Conservation (phyloP, 805 yeast species). For the Nakazawaea anatomiae region DNA sequence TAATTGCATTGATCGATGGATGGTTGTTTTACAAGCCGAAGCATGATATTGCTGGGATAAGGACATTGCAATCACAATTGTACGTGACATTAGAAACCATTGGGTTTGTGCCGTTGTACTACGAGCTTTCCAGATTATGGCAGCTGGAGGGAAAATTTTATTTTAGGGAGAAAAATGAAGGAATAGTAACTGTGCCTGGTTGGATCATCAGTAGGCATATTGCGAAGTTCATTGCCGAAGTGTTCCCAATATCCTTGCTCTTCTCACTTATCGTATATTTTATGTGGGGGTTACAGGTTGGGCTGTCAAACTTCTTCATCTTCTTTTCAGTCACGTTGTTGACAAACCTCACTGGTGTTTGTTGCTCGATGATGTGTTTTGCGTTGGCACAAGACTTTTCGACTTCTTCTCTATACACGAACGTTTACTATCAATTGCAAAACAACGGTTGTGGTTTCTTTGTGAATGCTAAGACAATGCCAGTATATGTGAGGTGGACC, state of each 20-base stretch:
- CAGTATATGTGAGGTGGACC: slow-evolving; percentile 75
- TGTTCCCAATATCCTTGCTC: slow-evolving; percentile 48
- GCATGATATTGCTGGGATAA: slow-evolving; percentile 50
- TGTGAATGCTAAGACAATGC: slow-evolving; percentile 63
- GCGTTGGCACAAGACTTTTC: slow-evolving; percentile 49
- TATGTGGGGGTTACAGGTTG: slow-evolving; percentile 57
- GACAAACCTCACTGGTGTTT: slow-evolving; percentile 43
- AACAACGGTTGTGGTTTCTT: slow-evolving; percentile 73
- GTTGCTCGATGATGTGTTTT: slow-evolving; percentile 41
- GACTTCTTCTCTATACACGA: slow-evolving; percentile 45
- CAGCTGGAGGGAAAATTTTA: slow-evolving; percentile 40
- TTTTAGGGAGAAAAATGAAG: slow-evolving; percentile 58
- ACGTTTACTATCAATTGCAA: slow-evolving; percentile 54
- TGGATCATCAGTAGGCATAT: slow-evolving; percentile 54
- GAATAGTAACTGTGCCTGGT: slow-evolving; percentile 54
- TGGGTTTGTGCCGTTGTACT: slow-evolving; percentile 42
- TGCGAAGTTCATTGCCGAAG: slow-evolving; percentile 57
- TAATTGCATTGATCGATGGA: slow-evolving; percentile 51
- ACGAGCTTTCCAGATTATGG: slow-evolving; percentile 47
- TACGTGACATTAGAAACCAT: slow-evolving; percentile 43
- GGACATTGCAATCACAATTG: slow-evolving; percentile 44
- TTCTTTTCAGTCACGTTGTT: slow-evolving; percentile 48
- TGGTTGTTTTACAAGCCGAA: slow-evolving; percentile 63
- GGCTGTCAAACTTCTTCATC: slow-evolving; percentile 41
- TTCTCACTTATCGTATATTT: slow-evolving; percentile 56